These are phyloP conservation scores for Aspergillus awamori DNA, from an alignment of 2,329 filamentous ascomycete species.

Conservation along the genomic window DNA sequence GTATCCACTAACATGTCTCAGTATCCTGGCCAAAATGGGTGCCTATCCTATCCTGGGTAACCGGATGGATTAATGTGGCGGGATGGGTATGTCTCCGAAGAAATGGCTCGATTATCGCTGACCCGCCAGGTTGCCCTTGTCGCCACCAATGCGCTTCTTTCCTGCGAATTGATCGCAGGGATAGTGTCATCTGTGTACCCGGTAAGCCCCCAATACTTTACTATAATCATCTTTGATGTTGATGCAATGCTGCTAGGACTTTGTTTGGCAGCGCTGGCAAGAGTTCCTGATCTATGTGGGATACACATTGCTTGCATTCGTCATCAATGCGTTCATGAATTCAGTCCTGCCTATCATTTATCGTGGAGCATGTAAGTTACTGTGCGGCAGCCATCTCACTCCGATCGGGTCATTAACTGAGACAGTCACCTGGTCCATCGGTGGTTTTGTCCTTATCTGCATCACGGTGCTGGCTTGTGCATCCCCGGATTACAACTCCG, in stretches of 20 bases:
- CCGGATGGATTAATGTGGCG: conserved; percentile 69
- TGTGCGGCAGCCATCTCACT: neutral
- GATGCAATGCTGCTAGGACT: conserved; percentile 37
- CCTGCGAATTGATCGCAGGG: conserved; percentile 67
- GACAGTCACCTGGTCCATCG: conserved; percentile 66
- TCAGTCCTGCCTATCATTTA: conserved; percentile 65
- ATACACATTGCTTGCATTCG: conserved; percentile 62
- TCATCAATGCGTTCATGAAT: conserved; percentile 68
- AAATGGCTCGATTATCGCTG: conserved; percentile 13
- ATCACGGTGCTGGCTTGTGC: conserved; percentile 69
- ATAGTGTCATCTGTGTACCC: conserved; percentile 64
- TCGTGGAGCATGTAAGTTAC: conserved; percentile 58
- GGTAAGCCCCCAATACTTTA: conserved; percentile 19
- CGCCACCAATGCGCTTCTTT: conserved; percentile 68
- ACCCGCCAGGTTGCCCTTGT: conserved; percentile 55
- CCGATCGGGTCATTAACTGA: conserved; percentile 8
- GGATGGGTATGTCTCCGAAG: conserved; percentile 59
- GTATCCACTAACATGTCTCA: conserved; percentile 10
- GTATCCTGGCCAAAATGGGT: conserved; percentile 63
- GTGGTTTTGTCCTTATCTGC: conserved; percentile 68
- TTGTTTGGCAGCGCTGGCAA: conserved; percentile 65
- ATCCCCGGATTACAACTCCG: conserved; percentile 66
- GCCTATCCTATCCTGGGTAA: conserved; percentile 66
- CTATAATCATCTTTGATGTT: neutral
- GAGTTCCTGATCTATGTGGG: conserved; percentile 72